Percentiles rank a stretch among this genome's conserved stretches.
These are phyloP conservation scores for Suhomyces kilbournensis DNA, from an alignment of 805 yeast species.

Conservation along the genomic window DNA sequence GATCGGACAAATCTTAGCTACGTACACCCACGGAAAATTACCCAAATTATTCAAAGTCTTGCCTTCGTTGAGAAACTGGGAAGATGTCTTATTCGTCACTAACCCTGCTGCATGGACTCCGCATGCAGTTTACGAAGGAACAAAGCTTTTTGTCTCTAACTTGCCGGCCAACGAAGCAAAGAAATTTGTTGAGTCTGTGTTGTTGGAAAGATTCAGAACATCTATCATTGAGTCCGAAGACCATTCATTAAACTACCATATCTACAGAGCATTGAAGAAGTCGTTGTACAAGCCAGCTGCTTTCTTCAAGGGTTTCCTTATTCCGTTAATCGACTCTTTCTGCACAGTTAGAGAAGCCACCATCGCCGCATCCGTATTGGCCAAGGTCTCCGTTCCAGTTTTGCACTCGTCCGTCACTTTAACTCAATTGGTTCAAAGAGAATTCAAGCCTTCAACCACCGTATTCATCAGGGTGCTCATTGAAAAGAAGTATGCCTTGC, in stretches of 20 bases:
- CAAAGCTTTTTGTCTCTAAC: constrained; percentile 89
- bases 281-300: constrained; percentile 96
- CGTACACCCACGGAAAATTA: constrained; percentile 92
- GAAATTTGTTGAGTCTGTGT: constrained; percentile 65
- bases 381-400: constrained; percentile 89
- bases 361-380: constrained; percentile 86
- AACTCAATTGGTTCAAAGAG: constrained; percentile 73
- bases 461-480: constrained; percentile 85
- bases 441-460: constrained; percentile 84
- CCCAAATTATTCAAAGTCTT: constrained; percentile 96
- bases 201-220: constrained; percentile 68
- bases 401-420: constrained; percentile 96
- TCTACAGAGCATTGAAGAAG: constrained; percentile 88
- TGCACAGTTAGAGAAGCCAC: constrained; percentile 93
- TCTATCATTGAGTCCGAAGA: constrained; percentile 71
- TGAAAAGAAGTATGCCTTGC: constrained; percentile 94
- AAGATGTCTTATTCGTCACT: constrained; percentile 88
- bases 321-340: constrained; percentile 84
- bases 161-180: constrained; percentile 86
- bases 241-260: constrained; percentile 83
- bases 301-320: constrained; percentile 91
- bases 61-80: constrained; percentile 93
- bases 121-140: constrained; percentile 91
- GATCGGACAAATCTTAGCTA: constrained; percentile 80
- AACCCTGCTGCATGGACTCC: constrained; percentile 95